A percentile compares a stretch with the other conserved stretches of the same genome.
phyloP scores from a whole-genome alignment of 345 rosid genomes.

The Trapa bicornis region DNA sequence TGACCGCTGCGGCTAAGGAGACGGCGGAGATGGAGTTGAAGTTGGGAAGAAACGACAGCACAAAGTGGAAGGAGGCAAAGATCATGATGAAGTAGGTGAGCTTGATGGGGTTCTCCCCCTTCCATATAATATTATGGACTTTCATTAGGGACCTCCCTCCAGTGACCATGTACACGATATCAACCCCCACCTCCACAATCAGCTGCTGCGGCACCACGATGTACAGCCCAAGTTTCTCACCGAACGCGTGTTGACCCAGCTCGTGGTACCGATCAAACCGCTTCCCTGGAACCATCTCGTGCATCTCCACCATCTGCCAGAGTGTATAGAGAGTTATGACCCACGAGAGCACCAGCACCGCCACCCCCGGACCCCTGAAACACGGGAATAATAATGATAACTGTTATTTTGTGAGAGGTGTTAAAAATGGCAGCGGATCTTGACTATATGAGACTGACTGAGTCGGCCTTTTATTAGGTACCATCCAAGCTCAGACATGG shows the following conservation, averaged over 20 bases:
- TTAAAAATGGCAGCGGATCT: neutral
- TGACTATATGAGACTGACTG: too few species aligned
- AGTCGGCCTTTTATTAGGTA: conserved; percentile 4
- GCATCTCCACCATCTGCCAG: conserved; percentile 92
- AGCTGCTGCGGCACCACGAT: conserved; percentile 57
- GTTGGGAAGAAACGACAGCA: conserved; percentile 68
- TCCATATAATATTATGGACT: conserved; percentile 27
- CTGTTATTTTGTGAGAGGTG: too few species aligned
- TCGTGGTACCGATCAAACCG: neutral
- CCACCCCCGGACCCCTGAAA: conserved; percentile 45
- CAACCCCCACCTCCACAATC: conserved; percentile 51
- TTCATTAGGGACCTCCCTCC: conserved; percentile 62
- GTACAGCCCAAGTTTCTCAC: too few species aligned
- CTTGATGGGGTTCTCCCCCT: conserved; percentile 26
- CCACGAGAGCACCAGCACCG: conserved; percentile 37
- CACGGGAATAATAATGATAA: too few species aligned
- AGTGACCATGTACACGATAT: conserved; percentile 72
- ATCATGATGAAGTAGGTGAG: conserved; percentile 56
- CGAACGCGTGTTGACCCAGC: too few species aligned
- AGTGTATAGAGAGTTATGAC: conserved; percentile 40
- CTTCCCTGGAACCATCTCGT: conserved; percentile 64
- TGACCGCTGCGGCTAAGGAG: conserved; percentile 68
- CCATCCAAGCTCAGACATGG: conserved; percentile 71
- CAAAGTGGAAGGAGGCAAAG: conserved; percentile 55
- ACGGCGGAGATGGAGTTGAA: conserved; percentile 65